Evolutionary conservation across 2,329 filamentous ascomycete species (phyloP), one percentile per base, ranked within the genome.

Genomic region (Didymella sp.): DNA sequence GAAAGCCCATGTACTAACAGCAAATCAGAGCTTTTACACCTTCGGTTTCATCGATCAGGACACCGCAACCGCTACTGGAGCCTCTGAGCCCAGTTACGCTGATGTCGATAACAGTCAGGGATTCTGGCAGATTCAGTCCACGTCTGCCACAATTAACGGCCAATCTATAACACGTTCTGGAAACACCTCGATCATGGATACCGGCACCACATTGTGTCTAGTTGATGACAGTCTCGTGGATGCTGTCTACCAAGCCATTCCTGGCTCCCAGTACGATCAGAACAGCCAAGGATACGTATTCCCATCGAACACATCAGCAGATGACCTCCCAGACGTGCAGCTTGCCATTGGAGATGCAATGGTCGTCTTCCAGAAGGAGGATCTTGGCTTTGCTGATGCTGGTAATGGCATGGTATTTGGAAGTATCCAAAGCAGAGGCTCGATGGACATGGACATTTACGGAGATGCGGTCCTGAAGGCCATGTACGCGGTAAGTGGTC

Each of bases 131-230:
- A 82, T 89, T 68, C 80, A 77, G 12, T 77, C 84, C 5, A 77
- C 78, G 17, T 83, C 82, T 28, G 77, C 78, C 22, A 71, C 86
- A 42, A 85, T 84, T 51, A 72, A 74, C 50, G 71, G 71, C 17
- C 35, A 64, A 12, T 66, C 76, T 68, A 74, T 79, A 43, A 48
- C 37, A 19, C 60, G 67, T 5, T 59, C 56, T 4, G 30, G 37
- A n/a, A 70, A 77, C 38, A 64, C 74, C 40, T 70, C 78, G 45
- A 81, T 86, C 72, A 85, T 85, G 69, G 88, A 90, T 74, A 90
- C 88, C 1, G 88, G 88, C 37, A 89, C 88, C 37, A 87, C 87
- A 0, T 84, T 90, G 25, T 75, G 88, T 50, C 78, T 89, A 45
- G 74, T 88, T 9, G 83, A 84, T 12, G 75, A 81, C 58, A 60